Conservation (phyloP, 2,329 filamentous ascomycete genomes). For the Neonectria magnoliae region DNA sequence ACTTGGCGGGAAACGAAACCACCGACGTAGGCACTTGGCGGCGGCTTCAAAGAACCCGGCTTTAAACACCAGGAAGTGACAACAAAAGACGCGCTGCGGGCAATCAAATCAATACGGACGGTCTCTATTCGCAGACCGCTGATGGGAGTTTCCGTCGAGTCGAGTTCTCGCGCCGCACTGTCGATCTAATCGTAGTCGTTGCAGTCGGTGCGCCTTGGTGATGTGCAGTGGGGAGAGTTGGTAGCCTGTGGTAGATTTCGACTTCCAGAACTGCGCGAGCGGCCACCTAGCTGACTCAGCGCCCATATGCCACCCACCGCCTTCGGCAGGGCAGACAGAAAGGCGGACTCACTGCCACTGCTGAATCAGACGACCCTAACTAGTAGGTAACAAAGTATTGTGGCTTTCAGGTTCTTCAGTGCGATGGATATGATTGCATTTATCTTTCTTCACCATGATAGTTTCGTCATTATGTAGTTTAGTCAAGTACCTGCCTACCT, state of each 20-base stretch:
- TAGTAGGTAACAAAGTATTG: not conserved
- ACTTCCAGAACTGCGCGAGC: conserved; percentile 39
- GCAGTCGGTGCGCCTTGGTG: conserved; percentile 40
- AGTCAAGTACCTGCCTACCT: not conserved
- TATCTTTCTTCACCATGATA: not conserved
- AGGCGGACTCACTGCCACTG: conserved; percentile 1
- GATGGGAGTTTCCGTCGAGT: conserved; percentile 21
- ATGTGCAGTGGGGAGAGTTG: conserved; percentile 53
- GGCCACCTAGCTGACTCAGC: conserved; percentile 37
- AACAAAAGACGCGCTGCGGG: conserved; percentile 8
- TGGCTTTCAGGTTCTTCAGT: not conserved
- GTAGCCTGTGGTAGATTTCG: conserved; percentile 44
- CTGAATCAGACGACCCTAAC: conserved; percentile 6
- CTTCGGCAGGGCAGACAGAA: not conserved
- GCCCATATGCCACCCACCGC: conserved; percentile 20
- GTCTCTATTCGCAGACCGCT: conserved; percentile 6
- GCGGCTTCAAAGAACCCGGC: conserved; percentile 10
- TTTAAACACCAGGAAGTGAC: conserved; percentile 17
- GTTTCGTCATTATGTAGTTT: not conserved
- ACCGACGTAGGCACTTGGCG: conserved; percentile 24
- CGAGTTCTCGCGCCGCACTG: conserved; percentile 22
- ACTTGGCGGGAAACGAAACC: not conserved
- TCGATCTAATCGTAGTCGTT: conserved; percentile 27
- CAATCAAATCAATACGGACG: conserved; percentile 22
- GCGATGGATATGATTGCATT: not conserved